phyloP scores from a whole-genome alignment of 345 rosid genomes.

The Atalantia buxifolia region DNA sequence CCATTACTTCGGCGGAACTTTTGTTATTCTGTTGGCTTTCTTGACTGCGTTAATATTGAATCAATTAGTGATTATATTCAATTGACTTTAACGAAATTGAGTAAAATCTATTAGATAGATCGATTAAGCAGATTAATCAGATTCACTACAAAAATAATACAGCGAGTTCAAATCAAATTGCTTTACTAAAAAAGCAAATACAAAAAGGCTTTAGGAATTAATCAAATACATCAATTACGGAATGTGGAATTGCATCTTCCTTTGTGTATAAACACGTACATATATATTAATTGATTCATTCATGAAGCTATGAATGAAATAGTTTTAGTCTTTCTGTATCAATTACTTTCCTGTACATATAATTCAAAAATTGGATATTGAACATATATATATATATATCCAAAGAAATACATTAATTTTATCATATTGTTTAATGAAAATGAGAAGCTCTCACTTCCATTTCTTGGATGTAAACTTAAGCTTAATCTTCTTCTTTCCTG shows the following conservation, averaged over 20 bases:
- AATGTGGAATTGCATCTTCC: too few relatives aligned
- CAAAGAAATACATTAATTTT: not conserved
- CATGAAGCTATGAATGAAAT: not conserved
- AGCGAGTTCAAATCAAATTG: not conserved
- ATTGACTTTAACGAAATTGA: too few relatives aligned
- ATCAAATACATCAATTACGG: too few relatives aligned
- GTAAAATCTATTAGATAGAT: not conserved
- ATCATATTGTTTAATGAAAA: not conserved
- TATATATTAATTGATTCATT: not conserved
- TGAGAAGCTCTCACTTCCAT: conserved; percentile 15
- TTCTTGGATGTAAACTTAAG: conserved; percentile 25
- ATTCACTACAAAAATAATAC: not conserved
- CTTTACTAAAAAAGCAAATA: not conserved
- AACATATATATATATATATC: too few relatives aligned
- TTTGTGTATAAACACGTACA: not conserved
- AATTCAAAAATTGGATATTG: too few relatives aligned
- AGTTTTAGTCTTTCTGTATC: too few relatives aligned
- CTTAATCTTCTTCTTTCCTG: conserved; percentile 42
- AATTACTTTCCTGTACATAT: not conserved
- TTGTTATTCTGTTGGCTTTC: too few relatives aligned
- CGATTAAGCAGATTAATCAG: not conserved
- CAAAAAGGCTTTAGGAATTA: not conserved
- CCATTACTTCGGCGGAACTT: too few relatives aligned
- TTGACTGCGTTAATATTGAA: too few relatives aligned
- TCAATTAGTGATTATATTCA: too few relatives aligned